These are phyloP conservation scores for Truncatella angustata DNA, from an alignment of 2,329 filamentous ascomycete species.

Conservation along the genomic window DNA sequence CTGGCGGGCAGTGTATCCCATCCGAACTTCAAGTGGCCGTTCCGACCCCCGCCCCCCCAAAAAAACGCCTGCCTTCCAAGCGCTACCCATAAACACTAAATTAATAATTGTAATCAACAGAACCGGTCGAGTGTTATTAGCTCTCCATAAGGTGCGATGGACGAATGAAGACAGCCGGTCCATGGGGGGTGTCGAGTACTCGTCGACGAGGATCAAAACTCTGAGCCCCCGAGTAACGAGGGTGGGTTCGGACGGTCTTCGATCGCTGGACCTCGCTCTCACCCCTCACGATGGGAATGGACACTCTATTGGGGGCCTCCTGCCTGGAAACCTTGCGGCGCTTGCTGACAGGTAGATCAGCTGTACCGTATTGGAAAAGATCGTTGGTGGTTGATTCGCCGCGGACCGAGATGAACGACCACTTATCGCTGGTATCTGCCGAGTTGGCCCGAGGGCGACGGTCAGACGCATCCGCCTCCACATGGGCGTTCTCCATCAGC, in stretches of 20 bases:
- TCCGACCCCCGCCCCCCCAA: too few relatives aligned
- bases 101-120: neutral
- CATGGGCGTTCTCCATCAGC: neutral
- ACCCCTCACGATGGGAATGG: neutral
- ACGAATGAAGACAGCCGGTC: slow-evolving; percentile 6
- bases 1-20: too few relatives aligned
- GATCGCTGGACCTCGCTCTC: neutral
- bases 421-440: neutral
- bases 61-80: too few relatives aligned
- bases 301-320: neutral
- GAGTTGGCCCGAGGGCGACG: neutral
- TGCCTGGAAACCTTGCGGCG: slow-evolving; percentile 4
- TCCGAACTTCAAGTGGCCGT: too few relatives aligned
- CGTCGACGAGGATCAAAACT: neutral
- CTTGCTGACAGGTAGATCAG: neutral
- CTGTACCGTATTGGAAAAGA: neutral
- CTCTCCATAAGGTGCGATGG: neutral
- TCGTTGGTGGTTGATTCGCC: slow-evolving; percentile 1
- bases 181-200: neutral
- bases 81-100: neutral
- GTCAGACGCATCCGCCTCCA: neutral
- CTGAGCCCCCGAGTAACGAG: neutral
- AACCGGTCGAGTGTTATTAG: neutral
- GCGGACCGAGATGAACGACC: slow-evolving; percentile 6
- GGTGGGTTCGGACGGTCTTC: neutral